Percentiles rank a stretch among this genome's conserved stretches.
Conservation (phyloP, 1,284 basidiomycete species). For the Ganoderma meredithae region DNA sequence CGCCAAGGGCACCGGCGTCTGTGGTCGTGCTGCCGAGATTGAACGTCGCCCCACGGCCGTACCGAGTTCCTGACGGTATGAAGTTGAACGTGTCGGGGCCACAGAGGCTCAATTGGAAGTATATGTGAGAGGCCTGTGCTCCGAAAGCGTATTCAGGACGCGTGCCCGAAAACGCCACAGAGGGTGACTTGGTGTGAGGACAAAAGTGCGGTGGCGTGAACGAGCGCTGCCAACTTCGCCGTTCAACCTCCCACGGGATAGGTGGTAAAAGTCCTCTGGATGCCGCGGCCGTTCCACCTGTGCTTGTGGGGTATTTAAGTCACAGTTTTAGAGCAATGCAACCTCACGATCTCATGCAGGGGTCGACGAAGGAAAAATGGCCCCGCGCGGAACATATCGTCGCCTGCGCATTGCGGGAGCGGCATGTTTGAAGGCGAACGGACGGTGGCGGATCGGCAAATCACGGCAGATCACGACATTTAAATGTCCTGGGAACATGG, state of each 20-base stretch:
- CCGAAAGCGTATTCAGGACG: not conserved
- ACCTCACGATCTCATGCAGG: not conserved
- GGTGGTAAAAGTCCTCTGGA: not conserved
- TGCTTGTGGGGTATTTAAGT: not conserved
- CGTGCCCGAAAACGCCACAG: not conserved
- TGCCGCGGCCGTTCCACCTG: not conserved
- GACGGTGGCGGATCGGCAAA: not conserved
- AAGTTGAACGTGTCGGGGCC: too few species aligned
- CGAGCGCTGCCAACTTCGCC: not conserved
- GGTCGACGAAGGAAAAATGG: not conserved
- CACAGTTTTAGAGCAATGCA: not conserved
- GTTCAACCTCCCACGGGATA: not conserved
- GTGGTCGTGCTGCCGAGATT: not conserved
- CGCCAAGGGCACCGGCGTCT: not conserved
- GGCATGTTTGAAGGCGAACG: not conserved
- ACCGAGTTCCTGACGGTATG: not conserved
- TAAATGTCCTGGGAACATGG: not conserved
- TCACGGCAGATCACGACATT: not conserved
- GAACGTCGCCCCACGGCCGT: not conserved
- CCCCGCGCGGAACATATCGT: not conserved
- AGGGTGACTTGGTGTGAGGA: not conserved
- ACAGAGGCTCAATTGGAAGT: not conserved
- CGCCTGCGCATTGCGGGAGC: not conserved
- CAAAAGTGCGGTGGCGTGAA: not conserved
- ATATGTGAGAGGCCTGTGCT: too few species aligned